These are phyloP conservation scores for Huntiella moniliformis DNA, from an alignment of 2,329 filamentous ascomycete species.

Conservation along the genomic window DNA sequence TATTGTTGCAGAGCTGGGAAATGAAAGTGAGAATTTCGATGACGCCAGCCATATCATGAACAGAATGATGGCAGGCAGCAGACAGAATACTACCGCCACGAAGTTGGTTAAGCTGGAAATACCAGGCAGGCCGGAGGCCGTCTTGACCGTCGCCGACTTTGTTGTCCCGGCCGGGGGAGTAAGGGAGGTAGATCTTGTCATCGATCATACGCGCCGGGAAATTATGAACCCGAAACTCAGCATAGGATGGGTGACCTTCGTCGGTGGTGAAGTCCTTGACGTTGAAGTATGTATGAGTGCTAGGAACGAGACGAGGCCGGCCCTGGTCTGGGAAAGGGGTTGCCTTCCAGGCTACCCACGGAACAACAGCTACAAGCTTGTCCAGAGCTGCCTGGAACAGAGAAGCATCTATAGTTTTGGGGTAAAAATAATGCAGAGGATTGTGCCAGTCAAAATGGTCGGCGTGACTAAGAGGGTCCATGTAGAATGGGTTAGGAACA, in stretches of 20 bases:
- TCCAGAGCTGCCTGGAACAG: not conserved
- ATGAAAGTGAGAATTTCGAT: not conserved
- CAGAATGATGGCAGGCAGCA: not conserved
- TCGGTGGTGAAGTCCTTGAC: slow-evolving; percentile 1
- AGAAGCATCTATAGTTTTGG: no score
- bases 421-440: not conserved
- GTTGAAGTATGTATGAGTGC: not conserved
- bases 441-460: not conserved
- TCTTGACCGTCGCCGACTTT: not conserved
- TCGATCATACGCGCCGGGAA: not conserved
- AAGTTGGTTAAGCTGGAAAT: not conserved
- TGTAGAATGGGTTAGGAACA: not conserved
- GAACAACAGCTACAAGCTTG: slow-evolving; percentile 1
- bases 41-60: not conserved
- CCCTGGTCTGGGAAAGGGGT: not conserved
- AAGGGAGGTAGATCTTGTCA: not conserved
- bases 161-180: not conserved
- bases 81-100: not conserved
- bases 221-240: not conserved
- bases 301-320: not conserved
- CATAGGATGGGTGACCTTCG: not conserved
- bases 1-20: not conserved
- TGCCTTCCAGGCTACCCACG: not conserved
- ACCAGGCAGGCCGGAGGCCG: not conserved
- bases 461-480: slow-evolving; percentile 2